These are phyloP conservation scores for Pseudonectria buxi DNA, from an alignment of 2,329 filamentous ascomycete species.

Conservation along the genomic window DNA sequence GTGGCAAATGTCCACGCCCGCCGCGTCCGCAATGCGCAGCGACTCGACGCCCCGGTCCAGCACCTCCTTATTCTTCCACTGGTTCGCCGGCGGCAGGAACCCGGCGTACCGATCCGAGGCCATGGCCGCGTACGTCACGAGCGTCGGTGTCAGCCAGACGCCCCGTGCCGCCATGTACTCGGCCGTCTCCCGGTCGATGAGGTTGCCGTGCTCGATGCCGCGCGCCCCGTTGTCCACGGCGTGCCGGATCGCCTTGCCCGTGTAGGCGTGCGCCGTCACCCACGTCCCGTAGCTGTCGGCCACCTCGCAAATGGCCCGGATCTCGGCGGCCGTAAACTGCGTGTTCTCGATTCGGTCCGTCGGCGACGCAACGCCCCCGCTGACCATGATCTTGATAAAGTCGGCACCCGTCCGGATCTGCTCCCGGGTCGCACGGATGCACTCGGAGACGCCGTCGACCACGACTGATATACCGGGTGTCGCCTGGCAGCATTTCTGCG, in stretches of 20 bases:
- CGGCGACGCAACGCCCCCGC: conserved; percentile 48
- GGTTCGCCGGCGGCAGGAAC: too few relatives aligned
- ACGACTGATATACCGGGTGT: conserved; percentile 29
- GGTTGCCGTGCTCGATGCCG: too few relatives aligned
- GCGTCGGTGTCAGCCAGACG: too few relatives aligned
- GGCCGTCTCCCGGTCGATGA: too few relatives aligned
- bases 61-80: too few relatives aligned
- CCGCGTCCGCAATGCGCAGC: too few relatives aligned
- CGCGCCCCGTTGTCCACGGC: too few relatives aligned
- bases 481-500: conserved; percentile 36
- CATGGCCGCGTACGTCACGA: too few relatives aligned
- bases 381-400: conserved; percentile 56
- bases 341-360: conserved; percentile 45
- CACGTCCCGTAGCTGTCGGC: conserved; percentile 42
- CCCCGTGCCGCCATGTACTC: too few relatives aligned
- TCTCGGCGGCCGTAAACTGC: conserved; percentile 50
- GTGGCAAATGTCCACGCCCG: too few relatives aligned
- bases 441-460: conserved; percentile 49
- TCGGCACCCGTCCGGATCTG: conserved; percentile 49
- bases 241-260: conserved; percentile 44
- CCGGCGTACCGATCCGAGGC: too few relatives aligned
- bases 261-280: conserved; percentile 53
- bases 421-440: conserved; percentile 44
- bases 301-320: conserved; percentile 44
- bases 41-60: too few relatives aligned